These are phyloP conservation scores for Cutaneotrichosporon sp. DNA, from an alignment of 1,284 basidiomycete genomes.

Conservation along the genomic window DNA sequence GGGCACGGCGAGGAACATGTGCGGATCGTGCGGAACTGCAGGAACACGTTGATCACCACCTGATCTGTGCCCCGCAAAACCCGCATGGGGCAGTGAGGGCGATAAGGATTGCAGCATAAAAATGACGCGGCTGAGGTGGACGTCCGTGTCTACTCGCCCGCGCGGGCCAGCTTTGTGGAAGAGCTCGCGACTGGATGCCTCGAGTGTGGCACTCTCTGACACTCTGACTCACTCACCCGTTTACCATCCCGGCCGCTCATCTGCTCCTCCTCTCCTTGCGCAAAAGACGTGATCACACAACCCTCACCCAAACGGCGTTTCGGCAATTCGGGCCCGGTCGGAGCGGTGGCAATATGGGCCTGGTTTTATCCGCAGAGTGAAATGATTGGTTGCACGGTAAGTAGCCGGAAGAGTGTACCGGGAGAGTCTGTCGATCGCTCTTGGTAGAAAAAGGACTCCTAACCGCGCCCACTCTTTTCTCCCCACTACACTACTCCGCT, in stretches of 20 bases:
- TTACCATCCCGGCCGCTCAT: slow-evolving; percentile 1
- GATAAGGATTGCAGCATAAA: no score
- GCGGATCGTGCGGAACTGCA: no score
- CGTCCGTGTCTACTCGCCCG: slow-evolving; percentile 7
- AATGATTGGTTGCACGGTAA: neutral
- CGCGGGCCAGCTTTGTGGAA: neutral
- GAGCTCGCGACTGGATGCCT: neutral
- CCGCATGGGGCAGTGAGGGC: no score
- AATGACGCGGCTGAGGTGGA: neutral
- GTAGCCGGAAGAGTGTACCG: neutral
- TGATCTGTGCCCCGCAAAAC: no score
- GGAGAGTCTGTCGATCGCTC: neutral
- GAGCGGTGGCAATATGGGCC: neutral
- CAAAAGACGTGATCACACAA: neutral
- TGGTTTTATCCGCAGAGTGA: neutral
- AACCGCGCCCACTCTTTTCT: slow-evolving; percentile 4
- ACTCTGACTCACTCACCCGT: no score
- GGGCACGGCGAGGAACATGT: no score
- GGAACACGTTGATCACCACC: no score
- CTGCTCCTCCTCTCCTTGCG: neutral
- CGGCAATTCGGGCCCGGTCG: slow-evolving; percentile 2
- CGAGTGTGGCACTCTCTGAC: no score
- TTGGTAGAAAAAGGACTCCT: neutral
- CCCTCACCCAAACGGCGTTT: slow-evolving; percentile 1
- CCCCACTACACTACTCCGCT: slow-evolving; percentile 5